phyloP scores from a whole-genome alignment of 2,329 filamentous ascomycete species.

The Cytospora paraplurivora region DNA sequence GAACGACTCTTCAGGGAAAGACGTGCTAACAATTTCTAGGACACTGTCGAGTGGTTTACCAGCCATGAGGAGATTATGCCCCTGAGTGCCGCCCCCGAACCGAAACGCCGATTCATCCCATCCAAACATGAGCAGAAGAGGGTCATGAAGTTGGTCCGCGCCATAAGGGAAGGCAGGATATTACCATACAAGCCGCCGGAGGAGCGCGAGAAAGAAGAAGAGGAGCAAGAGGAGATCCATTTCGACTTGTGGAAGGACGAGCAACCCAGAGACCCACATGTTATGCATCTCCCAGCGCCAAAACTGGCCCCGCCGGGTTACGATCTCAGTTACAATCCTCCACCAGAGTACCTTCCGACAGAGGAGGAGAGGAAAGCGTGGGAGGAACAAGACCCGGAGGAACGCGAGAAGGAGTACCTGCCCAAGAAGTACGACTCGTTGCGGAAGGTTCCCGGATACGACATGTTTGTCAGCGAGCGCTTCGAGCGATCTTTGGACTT shows the following conservation, averaged over 20 bases:
- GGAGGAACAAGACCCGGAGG: slow-evolving; percentile 85
- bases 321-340: slow-evolving; percentile 94
- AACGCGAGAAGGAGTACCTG: slow-evolving; percentile 85
- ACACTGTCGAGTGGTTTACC: slow-evolving; percentile 93
- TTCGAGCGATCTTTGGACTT: slow-evolving; percentile 95
- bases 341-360: slow-evolving; percentile 88
- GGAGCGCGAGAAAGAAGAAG: slow-evolving; percentile 67
- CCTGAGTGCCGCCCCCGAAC: slow-evolving; percentile 89
- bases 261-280: slow-evolving; percentile 75
- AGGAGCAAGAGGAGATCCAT: slow-evolving; percentile 69
- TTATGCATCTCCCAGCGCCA: slow-evolving; percentile 93
- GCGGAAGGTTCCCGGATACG: slow-evolving; percentile 90
- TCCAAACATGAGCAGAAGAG: slow-evolving; percentile 97
- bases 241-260: slow-evolving; percentile 98
- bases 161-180: slow-evolving; percentile 92
- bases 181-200: slow-evolving; percentile 81
- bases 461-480: slow-evolving; percentile 87
- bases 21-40: slow-evolving; percentile 45
- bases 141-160: slow-evolving; percentile 95
- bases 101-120: slow-evolving; percentile 91
- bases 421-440: slow-evolving; percentile 81
- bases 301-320: slow-evolving; percentile 93
- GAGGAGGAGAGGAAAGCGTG: slow-evolving; percentile 81
- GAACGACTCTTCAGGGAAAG: no score
- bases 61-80: slow-evolving; percentile 92